phyloP scores from a whole-genome alignment of 179 eudicot species.

The Sideroxylon spinosum region DNA sequence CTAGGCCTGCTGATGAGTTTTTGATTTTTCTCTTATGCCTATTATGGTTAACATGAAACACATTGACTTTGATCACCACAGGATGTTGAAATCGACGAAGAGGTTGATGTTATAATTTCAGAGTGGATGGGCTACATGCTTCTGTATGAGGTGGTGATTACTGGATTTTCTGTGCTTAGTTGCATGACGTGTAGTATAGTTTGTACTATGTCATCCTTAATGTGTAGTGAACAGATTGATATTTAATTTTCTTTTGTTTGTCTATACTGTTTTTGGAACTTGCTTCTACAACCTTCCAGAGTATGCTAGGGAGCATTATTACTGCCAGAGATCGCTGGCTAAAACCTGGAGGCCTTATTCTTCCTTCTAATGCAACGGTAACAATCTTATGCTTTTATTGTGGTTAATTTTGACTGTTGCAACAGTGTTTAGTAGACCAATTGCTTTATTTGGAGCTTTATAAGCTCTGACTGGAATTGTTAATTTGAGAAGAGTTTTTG shows the following conservation, averaged over 20 bases:
- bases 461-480: neutral
- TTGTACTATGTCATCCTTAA: neutral
- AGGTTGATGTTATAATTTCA: slow-evolving; percentile 91
- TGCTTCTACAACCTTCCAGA: slow-evolving; percentile 39
- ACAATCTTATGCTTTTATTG: slow-evolving; percentile 13
- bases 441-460: neutral
- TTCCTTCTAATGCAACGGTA: slow-evolving; percentile 94
- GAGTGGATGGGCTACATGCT: slow-evolving; percentile 99
- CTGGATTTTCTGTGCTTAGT: slow-evolving; percentile 13
- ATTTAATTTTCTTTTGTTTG: neutral
- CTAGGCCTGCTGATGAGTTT: neutral
- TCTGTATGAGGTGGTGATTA: slow-evolving; percentile 94
- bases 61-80: slow-evolving; percentile 30
- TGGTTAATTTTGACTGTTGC: neutral
- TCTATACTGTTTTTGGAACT: slow-evolving; percentile 10
- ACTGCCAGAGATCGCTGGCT: slow-evolving; percentile 97
- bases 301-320: slow-evolving; percentile 97
- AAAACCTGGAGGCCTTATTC: slow-evolving; percentile 97
- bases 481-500: neutral
- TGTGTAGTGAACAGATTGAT: neutral
- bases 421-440: neutral
- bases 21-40: neutral
- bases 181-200: neutral
- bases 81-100: slow-evolving; percentile 92
- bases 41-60: neutral